Conservation (phyloP, 2,329 filamentous ascomycete genomes). For the Pestalotiopsis sp. region DNA sequence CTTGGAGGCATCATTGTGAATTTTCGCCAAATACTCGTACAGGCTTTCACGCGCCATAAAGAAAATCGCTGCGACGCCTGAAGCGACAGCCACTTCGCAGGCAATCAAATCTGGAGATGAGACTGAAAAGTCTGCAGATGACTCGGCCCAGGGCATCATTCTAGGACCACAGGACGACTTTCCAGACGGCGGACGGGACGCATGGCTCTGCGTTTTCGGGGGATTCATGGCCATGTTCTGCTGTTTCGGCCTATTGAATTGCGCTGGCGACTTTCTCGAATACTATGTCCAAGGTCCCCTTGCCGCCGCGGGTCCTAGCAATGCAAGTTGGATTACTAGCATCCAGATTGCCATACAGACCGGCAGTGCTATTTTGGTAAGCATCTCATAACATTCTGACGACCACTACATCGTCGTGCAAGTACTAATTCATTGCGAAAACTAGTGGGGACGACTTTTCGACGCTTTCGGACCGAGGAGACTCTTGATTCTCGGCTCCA, state of each 20-base stretch:
- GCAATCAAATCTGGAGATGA: neutral
- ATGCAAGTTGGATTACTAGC: conserved; percentile 59
- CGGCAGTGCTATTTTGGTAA: conserved; percentile 38
- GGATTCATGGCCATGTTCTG: conserved; percentile 41
- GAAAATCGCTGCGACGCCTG: neutral
- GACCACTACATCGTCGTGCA: neutral
- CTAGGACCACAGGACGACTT: conserved; percentile 31
- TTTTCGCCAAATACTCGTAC: neutral
- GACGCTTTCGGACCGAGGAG: conserved; percentile 61
- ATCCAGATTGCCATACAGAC: conserved; percentile 47
- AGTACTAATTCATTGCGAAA: neutral
- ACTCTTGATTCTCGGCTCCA: conserved; percentile 51
- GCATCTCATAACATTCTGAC: neutral
- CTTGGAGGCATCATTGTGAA: neutral
- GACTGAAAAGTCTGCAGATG: neutral
- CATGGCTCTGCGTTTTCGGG: conserved; percentile 59
- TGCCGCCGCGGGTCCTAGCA: conserved; percentile 45
- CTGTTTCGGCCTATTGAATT: conserved; percentile 40
- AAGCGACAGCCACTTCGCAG: neutral
- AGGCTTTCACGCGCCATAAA: neutral
- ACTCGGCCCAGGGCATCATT: neutral
- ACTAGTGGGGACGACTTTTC: conserved; percentile 49
- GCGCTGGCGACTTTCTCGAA: conserved; percentile 55
- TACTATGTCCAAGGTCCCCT: conserved; percentile 55
- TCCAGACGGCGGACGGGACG: conserved; percentile 59